A percentile compares a stretch with the other conserved stretches of the same genome.
These are phyloP conservation scores for Hypoxylon sp. DNA, from an alignment of 2,329 filamentous ascomycete species.

Conservation along the genomic window DNA sequence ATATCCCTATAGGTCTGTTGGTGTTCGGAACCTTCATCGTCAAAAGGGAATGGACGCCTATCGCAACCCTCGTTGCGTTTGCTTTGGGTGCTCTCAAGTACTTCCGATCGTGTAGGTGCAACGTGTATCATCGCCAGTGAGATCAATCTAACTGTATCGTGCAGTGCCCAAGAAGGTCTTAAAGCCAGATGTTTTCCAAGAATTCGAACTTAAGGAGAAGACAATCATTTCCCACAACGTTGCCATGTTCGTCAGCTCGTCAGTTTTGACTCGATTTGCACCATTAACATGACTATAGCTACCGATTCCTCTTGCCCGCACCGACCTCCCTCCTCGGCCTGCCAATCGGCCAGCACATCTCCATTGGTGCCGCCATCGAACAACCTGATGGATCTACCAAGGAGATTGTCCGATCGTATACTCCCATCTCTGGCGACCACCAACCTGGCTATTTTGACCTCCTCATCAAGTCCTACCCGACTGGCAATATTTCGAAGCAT, in stretches of 20 bases:
- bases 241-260: constrained; percentile 74
- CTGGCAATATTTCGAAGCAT: constrained; percentile 96
- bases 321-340: constrained; percentile 86
- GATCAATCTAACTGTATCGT: constrained; percentile 32
- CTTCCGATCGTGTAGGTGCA: constrained; percentile 71
- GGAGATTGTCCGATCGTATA: constrained; percentile 91
- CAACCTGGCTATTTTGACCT: constrained; percentile 93
- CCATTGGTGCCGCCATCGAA: constrained; percentile 79
- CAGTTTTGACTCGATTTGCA: background rate
- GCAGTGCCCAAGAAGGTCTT: constrained; percentile 82
- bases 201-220: constrained; percentile 94
- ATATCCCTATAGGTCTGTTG: constrained; percentile 82
- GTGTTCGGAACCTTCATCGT: constrained; percentile 79
- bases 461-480: constrained; percentile 96
- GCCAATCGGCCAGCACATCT: constrained; percentile 98
- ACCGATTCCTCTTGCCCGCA: constrained; percentile 88
- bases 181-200: constrained; percentile 86
- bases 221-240: constrained; percentile 97
- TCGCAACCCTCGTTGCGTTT: constrained; percentile 72
- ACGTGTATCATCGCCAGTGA: constrained; percentile 3
- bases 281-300: constrained; percentile 60
- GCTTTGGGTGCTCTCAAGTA: constrained; percentile 76
- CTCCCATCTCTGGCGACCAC: constrained; percentile 88
- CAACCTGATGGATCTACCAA: constrained; percentile 76
- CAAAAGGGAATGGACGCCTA: constrained; percentile 79